Evolutionary conservation across 2,329 filamentous ascomycete genomes (phyloP), one percentile per base, ranked within the genome.

Genomic region (Trichoderma citrinoviride): DNA sequence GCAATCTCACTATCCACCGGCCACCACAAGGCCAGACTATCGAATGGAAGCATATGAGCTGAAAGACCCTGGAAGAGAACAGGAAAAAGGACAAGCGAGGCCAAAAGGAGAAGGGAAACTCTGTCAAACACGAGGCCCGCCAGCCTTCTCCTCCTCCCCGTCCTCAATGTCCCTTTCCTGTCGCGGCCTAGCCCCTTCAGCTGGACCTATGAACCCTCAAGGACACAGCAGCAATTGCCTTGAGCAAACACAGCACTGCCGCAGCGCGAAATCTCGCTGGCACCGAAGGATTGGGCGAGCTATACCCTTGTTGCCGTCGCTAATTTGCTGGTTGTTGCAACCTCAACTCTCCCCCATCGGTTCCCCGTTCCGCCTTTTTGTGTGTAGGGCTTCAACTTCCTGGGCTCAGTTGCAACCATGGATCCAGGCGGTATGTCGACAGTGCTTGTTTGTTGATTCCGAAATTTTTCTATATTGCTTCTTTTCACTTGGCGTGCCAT

Each of bases 341-440:
- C 33, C 25, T n/a, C 33, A 19, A 43, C 27, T 49, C 44, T 33
- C 41, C 33, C 43, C 17, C 29, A 37, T 25, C n/a, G n/a, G n/a
- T n/a, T n/a, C n/a, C n/a, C n/a, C n/a, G n/a, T n/a, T n/a, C 47
- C 50, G 14, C 21, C 27, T 12, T 33, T 40, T 44, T 15, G 17
- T 19, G 33, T 17, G 15, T 21, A 15, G 25, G 23, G 3, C 12
- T 0, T 14, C 33, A 37, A 37, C 8, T 3, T 37, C 14, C 12
- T 14, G 33, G 33, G 2, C 41, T 21, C 52, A 41, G 43, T 49
- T 62, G 47, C n/a, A 15, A 50, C 40, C 25, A 54, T 54, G 58
- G 58, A 62, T 44, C 58, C 47, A 25, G 37, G 14, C 40, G 58
- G 47, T 54, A 46, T 52, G 58, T 54, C 49, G 55, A 44, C 5